Base-by-base conservation (phyloP, 2,329 filamentous ascomycete species). In the Aureobasidium sp. region DNA sequence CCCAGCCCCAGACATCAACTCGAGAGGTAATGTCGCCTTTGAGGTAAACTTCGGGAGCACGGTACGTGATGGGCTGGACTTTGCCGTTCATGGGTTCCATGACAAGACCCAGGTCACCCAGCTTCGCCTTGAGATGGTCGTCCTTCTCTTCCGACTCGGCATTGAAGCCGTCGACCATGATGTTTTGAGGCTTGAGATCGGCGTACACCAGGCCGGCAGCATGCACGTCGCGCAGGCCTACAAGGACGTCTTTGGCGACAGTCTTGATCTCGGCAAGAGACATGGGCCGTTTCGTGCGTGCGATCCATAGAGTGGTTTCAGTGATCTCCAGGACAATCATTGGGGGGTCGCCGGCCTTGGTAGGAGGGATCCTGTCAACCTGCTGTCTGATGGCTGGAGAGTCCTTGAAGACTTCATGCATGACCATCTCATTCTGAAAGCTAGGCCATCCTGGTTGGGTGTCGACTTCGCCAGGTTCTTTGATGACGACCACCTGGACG, bases 131-230 rank as follows among this genome's bases (percentile, higher is more conserved):
- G 12, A 71, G 63, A n/a, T 64, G 48, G 39, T 56, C 64, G 12
- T 65, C 63, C 45, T 67, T 64, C 17, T 49, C 60, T 36, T 64
- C 34, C 8, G 53, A 45, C 45, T 63, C 45, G 14, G 60, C 37
- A 55, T 67, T 58, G 62, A 71, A 70, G 49, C 68, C 68, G 47
- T 66, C 66, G 34, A 71, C 34, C 65, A 71, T 67, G 53, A 71
- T 65, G 52, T 71, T 71, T 22, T 69, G 65, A 65, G 69, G 69
- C 64, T 71, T 71, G 22, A 71, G 48, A 34, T 71, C 69, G 8
- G 66, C 67, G 41, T 70, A 70, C 11, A 70, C 69, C n/a, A 70
- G 60, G 5, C 68, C 67, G 25, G 68, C 62, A 4, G 62, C 64
- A 47, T 71, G 69, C 7, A 71, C 61, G 5, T 68, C 66, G 25